Base-by-base conservation (phyloP, 805 yeast genomes). In the Wickerhamiella bombiphila region DNA sequence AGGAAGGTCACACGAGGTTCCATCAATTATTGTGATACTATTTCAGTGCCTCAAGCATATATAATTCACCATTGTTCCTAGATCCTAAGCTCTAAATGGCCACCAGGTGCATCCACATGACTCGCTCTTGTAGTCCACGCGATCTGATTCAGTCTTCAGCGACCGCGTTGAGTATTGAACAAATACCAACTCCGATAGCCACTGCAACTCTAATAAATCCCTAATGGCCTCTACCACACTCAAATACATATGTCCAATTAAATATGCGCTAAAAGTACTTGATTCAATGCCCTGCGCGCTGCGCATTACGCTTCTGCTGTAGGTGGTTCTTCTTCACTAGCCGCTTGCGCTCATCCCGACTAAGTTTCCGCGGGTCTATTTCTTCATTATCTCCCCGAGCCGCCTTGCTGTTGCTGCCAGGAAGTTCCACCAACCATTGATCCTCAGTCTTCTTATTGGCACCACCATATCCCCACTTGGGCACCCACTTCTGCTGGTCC, bases 391-490 rank as follows among this genome's bases (percentile, higher is more conserved):
- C 40, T 20, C 43, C 44, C 19, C 46, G 42, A 6, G 37, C 40
- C 36, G 39, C 39, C 36, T 42, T 46, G 42, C 70, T 65, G 31
- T 68, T 68, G 53, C 70, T 68, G 21, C 68, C 76, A 49, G 76
- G 69, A 43, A 88, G 80, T 62, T 91, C 99, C 41, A 88, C 96
- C 54, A 83, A 68, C 98, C 98, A 91, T 60, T 91, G 96, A 53
- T 69, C 63, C 52, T 88, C 97, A 49, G 76, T 54, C 39, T 74
- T 72, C 63, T 91, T 88, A 61, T 91, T 91, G 61, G 74, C 74
- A 54, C 97, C 97, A 47, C 80, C 77, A 65, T 79, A 88, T 43
- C 99, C 99, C 98, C 98, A 91, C 61, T 85, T 88, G 51, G 93
- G 88, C 43, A 79, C 94, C 98, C 98, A 91, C 61, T 85, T 86